Base-by-base conservation (phyloP, 768 basidiomycete species). In the Fomitopsis pulvina region DNA sequence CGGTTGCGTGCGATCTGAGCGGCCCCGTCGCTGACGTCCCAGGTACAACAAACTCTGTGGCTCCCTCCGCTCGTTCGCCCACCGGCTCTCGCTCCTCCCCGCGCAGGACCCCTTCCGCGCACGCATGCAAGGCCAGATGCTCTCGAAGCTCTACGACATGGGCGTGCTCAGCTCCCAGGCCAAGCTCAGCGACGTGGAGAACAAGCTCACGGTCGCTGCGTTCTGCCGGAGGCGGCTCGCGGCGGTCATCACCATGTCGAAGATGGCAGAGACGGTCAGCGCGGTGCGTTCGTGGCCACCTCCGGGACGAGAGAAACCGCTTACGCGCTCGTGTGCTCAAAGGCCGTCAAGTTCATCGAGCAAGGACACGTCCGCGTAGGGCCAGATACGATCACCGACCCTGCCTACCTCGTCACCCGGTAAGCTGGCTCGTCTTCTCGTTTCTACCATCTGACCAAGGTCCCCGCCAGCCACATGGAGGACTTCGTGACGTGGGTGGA, bases 401-500 rank as follows among this genome's bases (percentile, higher is more conserved):
- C 96, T 2, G 96, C 94, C 1, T 96, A 84, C 71, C 77, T 99
- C 45, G 92, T 99, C 52, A 95, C 92, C 34, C 76, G 90, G 89
- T 83, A 58, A 26, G 75, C 51, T 22, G 42, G 22, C 24, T 14
- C 39, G 26, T 32, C 37, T 29, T 57, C 32, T 50, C 40, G 12
- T 50, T 40, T 37, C 4, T 20, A 30, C 49, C 3, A 50, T 20
- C 41, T 42, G 26, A 52, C 50, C 20, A 52, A 41, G 20, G 14
- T 30, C 34, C 41, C 27, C 28, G 24, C 21, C 51, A 90, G 95
- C 60, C 88, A 92, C 57, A 94, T 96, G 93, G 93, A 98, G 63
- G 96, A 99, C 75, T 99, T 94, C 68, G 92, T 98, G 40, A 99
- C 96, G 29, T 99, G 96, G 96, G 94, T 98, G 20, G 94, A 97